Evolutionary conservation across 2,329 filamentous ascomycete genomes (phyloP).

Genomic region (Hymenoscyphus salicellus): DNA sequence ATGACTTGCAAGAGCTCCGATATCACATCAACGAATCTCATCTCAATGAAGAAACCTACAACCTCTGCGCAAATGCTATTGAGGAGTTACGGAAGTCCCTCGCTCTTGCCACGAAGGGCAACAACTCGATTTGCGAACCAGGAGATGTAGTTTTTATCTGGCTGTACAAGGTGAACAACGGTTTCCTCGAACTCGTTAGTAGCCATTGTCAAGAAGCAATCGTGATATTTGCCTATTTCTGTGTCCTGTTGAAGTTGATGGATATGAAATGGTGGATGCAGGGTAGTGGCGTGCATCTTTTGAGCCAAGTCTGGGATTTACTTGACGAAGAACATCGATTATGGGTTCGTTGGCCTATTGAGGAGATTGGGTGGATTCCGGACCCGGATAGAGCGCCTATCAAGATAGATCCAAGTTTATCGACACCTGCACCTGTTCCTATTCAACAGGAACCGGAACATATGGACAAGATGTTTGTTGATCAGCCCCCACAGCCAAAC

Average conservation of each 20-base stretch:
- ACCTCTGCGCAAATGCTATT: conserved; percentile 36
- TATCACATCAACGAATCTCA: conserved; percentile 12
- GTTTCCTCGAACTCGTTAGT: conserved; percentile 39
- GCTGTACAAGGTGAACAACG: conserved; percentile 39
- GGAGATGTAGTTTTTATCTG: conserved; percentile 41
- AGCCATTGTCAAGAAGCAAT: conserved; percentile 36
- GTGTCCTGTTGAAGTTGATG: conserved; percentile 36
- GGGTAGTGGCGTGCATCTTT: conserved; percentile 38
- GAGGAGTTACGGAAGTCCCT: conserved; percentile 38
- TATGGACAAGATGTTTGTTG: background rate
- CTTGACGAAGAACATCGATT: conserved; percentile 40
- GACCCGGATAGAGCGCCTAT: background rate
- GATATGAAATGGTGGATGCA: conserved; percentile 40
- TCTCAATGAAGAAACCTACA: conserved; percentile 15
- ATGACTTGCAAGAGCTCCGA: conserved; percentile 21
- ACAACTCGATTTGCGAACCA: conserved; percentile 33
- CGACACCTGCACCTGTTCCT: background rate
- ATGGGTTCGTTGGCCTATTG: conserved; percentile 39
- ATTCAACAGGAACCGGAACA: background rate
- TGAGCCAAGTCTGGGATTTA: conserved; percentile 35
- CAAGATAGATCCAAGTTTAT: background rate
- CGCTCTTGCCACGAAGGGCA: conserved; percentile 24
- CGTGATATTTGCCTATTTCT: conserved; percentile 39
- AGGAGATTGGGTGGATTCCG: conserved; percentile 34
- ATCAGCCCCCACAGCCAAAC: too few relatives aligned